Conservation (phyloP, 2,329 filamentous ascomycete species). For the Pseudogymnoascus sp. region DNA sequence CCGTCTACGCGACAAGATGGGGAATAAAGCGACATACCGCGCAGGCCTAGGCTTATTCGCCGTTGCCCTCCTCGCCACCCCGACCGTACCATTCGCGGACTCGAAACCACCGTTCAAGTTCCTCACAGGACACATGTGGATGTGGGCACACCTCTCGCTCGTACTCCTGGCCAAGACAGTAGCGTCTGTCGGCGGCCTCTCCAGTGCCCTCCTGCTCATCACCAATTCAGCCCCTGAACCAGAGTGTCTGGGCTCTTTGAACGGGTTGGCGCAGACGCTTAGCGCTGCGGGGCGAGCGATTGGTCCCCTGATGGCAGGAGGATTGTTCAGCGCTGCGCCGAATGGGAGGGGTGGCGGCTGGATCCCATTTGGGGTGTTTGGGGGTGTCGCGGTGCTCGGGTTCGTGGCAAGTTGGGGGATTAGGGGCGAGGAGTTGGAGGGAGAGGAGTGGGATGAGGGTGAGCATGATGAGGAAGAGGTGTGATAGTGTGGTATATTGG, state of each 20-base stretch:
- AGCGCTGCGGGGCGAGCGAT: constrained; percentile 82
- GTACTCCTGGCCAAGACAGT: constrained; percentile 84
- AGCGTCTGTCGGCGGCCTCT: constrained; percentile 79
- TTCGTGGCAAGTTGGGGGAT: constrained; percentile 76
- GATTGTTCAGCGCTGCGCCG: constrained; percentile 72
- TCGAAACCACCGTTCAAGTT: constrained; percentile 46
- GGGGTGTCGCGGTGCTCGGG: constrained; percentile 69
- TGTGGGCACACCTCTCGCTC: constrained; percentile 73
- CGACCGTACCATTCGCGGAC: constrained; percentile 74
- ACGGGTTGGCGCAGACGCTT: constrained; percentile 88
- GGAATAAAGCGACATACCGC: constrained; percentile 79
- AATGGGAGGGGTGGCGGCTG: constrained; percentile 83
- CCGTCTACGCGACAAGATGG: constrained; percentile 65
- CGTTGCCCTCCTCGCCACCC: constrained; percentile 76
- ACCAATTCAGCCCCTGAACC: constrained; percentile 87
- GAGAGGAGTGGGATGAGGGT: constrained; percentile 37
- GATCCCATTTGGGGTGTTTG: constrained; percentile 58
- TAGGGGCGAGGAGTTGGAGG: constrained; percentile 51
- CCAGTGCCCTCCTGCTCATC: constrained; percentile 80
- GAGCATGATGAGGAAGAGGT: constrained; percentile 21
- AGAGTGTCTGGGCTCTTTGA: constrained; percentile 77
- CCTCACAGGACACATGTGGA: constrained; percentile 54
- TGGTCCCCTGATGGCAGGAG: constrained; percentile 81
- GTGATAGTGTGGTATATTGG: not conserved
- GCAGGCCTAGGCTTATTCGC: constrained; percentile 71